Evolutionary conservation across 345 rosid genomes (phyloP).

Genomic region (Camelina sativa): DNA sequence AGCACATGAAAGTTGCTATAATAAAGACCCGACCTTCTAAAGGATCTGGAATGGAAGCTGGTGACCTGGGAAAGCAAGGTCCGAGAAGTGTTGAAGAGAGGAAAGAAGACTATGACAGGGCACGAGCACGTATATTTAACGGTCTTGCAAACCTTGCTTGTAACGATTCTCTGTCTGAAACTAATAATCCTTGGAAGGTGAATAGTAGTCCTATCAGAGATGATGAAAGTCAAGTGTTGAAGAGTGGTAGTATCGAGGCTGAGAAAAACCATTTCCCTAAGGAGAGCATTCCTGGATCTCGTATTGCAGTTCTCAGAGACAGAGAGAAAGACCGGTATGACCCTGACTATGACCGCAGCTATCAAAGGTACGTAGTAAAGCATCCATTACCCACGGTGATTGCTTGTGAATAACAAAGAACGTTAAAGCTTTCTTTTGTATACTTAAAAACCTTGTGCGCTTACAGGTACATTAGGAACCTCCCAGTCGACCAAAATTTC

Average conservation of each 20-base stretch:
- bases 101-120: conserved; percentile 85
- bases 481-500: conserved; percentile 60
- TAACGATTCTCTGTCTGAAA: conserved; percentile 52
- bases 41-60: conserved; percentile 46
- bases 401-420: neutral
- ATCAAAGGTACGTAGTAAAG: conserved; percentile 55
- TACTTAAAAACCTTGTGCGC: conserved; percentile 9
- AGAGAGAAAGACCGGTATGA: conserved; percentile 87
- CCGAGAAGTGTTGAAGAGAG: conserved; percentile 86
- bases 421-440: neutral
- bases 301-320: conserved; percentile 85
- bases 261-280: conserved; percentile 48
- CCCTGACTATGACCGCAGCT: conserved; percentile 89
- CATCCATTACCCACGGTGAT: neutral
- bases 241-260: conserved; percentile 48
- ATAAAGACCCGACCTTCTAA: conserved; percentile 63
- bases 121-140: conserved; percentile 86
- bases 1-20: conserved; percentile 63
- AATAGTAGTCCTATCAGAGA: conserved; percentile 47
- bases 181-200: conserved; percentile 37
- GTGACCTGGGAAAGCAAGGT: conserved; percentile 52
- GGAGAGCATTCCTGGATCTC: conserved; percentile 55
- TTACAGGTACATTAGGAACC: conserved; percentile 73
- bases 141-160: conserved; percentile 51
- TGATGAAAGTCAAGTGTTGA: conserved; percentile 61